Percentiles rank a stretch among this genome's conserved stretches.
Evolutionary conservation across 305 asterid species (phyloP).

Genomic region (Fraxinus platypoda): DNA sequence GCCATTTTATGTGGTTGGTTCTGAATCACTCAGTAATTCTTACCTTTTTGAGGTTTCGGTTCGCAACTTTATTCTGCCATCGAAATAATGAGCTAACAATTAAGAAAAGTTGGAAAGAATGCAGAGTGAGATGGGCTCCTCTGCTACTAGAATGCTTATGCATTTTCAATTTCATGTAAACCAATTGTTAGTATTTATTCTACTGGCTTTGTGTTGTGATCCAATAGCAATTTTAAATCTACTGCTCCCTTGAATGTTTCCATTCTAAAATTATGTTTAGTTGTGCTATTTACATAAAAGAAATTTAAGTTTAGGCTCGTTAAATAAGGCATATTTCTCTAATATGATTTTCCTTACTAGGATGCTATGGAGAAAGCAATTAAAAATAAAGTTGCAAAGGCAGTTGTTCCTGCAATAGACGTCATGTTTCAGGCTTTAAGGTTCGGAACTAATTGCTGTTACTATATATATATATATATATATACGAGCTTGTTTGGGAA

Average conservation of each 20-base stretch:
- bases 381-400: constrained; percentile 96
- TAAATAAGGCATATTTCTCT: constrained; percentile 3
- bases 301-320: neutral
- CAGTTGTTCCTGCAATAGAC: constrained; percentile 99
- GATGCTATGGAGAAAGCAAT: constrained; percentile 99
- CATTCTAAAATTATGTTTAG: neutral
- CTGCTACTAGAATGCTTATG: constrained; percentile 11
- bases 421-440: constrained; percentile 99
- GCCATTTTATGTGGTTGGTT: neutral
- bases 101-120: neutral
- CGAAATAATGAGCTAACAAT: neutral
- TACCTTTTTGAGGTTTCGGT: neutral
- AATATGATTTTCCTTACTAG: constrained; percentile 35
- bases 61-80: neutral
- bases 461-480: neutral
- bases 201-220: neutral
- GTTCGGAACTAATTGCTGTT: constrained; percentile 41
- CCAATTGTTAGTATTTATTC: neutral
- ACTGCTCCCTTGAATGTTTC: neutral
- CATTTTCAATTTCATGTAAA: constrained; percentile 7
- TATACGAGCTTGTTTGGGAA: too few species aligned
- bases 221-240: neutral
- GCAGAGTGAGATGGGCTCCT: constrained; percentile 16
- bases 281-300: constrained; percentile 1
- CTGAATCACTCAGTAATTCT: neutral